These are phyloP conservation scores for Blastobotrys elegans DNA, from an alignment of 1,139 yeast species.

Conservation along the genomic window DNA sequence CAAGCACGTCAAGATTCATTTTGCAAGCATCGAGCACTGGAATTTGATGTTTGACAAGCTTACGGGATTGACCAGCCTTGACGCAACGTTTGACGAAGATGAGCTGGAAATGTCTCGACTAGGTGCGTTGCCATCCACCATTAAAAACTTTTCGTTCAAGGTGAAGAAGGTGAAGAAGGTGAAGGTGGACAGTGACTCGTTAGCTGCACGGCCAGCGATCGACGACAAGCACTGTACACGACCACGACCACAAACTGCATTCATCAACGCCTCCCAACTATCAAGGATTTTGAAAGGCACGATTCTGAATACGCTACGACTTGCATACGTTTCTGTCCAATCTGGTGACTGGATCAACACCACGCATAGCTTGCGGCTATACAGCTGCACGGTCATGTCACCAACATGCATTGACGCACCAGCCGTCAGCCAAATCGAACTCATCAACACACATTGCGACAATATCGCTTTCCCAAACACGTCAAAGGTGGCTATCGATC, in stretches of 20 bases:
- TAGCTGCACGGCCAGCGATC: no score
- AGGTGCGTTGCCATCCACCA: neutral
- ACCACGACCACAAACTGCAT: neutral
- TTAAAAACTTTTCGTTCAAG: neutral
- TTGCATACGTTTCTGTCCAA: neutral
- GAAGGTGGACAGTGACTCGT: neutral
- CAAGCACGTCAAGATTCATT: neutral
- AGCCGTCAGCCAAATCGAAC: neutral
- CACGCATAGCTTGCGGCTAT: neutral
- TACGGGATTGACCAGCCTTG: neutral
- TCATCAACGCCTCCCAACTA: neutral
- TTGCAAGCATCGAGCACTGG: neutral
- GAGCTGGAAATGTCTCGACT: neutral
- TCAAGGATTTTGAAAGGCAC: neutral
- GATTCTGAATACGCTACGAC: neutral
- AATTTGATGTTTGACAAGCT: neutral
- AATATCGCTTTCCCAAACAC: neutral
- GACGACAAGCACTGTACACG: neutral
- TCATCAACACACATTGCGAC: neutral
- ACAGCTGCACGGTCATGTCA: neutral
- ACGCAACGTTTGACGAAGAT: neutral
- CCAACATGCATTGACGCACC: neutral
- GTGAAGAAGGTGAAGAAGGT: neutral
- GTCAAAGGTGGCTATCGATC: neutral
- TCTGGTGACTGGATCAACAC: neutral